A percentile compares a stretch with the other conserved stretches of the same genome.
phyloP scores from a whole-genome alignment of 2,329 filamentous ascomycete genomes.

The Epichloe baconii region DNA sequence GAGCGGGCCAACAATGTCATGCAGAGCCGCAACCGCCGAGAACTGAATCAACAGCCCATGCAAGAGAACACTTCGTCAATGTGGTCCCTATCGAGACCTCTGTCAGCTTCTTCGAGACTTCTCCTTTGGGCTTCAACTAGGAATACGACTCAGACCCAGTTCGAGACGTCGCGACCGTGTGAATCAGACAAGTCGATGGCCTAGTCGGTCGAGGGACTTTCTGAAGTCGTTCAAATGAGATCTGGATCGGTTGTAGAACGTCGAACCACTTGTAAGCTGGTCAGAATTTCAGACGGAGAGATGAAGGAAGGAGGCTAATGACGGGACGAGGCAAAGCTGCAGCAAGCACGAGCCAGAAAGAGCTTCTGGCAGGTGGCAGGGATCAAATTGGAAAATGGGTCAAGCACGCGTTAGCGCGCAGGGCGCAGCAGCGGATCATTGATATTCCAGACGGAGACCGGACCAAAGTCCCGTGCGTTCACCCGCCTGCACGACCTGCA shows the following conservation, averaged over 20 bases:
- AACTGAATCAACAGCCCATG: background rate
- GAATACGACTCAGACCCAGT: background rate
- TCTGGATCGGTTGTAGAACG: background rate
- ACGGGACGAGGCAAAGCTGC: background rate
- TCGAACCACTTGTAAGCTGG: background rate
- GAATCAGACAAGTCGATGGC: background rate
- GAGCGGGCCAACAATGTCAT: background rate
- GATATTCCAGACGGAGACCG: background rate
- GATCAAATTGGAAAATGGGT: background rate
- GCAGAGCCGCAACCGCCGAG: background rate
- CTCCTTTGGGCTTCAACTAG: background rate
- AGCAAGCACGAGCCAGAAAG: background rate
- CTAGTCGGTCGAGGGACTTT: no score
- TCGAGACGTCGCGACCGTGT: background rate
- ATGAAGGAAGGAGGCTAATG: background rate
- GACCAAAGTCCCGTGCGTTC: background rate
- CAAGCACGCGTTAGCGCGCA: background rate
- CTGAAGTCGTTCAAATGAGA: background rate
- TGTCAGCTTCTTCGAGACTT: background rate
- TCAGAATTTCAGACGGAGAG: background rate
- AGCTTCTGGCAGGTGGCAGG: slow-evolving; percentile 1
- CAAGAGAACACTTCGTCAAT: slow-evolving; percentile 2
- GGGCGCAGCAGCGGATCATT: background rate
- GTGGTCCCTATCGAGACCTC: background rate
- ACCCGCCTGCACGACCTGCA: background rate